A percentile compares a stretch with the other conserved stretches of the same genome.
Conservation (phyloP, 2,329 filamentous ascomycete species). For the Lachnellula cervina region DNA sequence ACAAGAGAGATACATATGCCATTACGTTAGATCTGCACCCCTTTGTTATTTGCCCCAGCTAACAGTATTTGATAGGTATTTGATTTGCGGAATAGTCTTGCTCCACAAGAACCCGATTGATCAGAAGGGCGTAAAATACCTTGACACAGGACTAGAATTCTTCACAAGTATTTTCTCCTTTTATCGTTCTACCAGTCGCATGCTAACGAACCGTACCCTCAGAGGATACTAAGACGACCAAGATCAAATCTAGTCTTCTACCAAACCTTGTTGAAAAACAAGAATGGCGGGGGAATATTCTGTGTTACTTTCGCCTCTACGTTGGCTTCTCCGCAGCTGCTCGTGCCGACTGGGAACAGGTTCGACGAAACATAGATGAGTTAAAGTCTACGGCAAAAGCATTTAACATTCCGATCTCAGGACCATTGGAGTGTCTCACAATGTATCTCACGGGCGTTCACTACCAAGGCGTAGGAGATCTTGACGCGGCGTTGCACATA, state of each 20-base stretch:
- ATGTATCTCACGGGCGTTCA: constrained; percentile 70
- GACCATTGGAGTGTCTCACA: constrained; percentile 21
- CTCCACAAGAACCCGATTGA: constrained; percentile 51
- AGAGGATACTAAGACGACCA: constrained; percentile 10
- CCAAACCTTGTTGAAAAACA: constrained; percentile 24
- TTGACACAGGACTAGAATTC: constrained; percentile 52
- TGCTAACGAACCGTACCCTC: constrained; percentile 1
- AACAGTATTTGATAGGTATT: constrained; percentile 17
- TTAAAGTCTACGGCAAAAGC: constrained; percentile 18
- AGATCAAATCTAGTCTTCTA: constrained; percentile 26
- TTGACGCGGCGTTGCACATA: constrained; percentile 60
- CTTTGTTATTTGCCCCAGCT: neutral
- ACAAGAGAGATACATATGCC: constrained; percentile 49
- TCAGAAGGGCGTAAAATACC: constrained; percentile 51
- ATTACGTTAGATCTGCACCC: constrained; percentile 24
- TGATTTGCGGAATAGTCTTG: constrained; percentile 28
- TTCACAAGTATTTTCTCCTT: constrained; percentile 21
- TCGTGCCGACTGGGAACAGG: constrained; percentile 25
- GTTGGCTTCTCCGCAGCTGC: constrained; percentile 29
- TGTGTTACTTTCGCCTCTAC: constrained; percentile 31
- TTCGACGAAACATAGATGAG: constrained; percentile 23
- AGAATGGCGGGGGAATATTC: constrained; percentile 27
- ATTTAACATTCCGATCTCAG: constrained; percentile 21
- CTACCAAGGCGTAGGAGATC: constrained; percentile 69
- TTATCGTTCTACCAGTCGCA: neutral